Percentiles rank a stretch among this genome's conserved stretches.
phyloP scores from a whole-genome alignment of 352 stramenopile species.

The Thraustochytrium striatum region DNA sequence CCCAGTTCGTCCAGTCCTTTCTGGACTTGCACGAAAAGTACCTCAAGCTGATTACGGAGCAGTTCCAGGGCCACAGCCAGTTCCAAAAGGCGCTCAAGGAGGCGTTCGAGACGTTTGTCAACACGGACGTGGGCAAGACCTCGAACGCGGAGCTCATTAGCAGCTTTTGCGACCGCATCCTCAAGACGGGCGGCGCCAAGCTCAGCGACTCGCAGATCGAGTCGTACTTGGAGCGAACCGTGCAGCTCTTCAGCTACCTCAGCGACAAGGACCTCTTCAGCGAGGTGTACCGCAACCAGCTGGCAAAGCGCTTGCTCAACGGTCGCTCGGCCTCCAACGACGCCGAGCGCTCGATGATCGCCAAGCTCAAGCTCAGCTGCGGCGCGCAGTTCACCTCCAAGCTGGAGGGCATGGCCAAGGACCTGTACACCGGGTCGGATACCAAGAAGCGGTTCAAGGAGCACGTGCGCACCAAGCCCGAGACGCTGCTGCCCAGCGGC shows the following conservation, averaged over 20 bases:
- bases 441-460: constrained; percentile 92
- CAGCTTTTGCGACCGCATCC: constrained; percentile 97
- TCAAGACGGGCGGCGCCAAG: constrained; percentile 92
- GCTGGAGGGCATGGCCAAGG: constrained; percentile 99
- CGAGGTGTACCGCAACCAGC: constrained; percentile 97
- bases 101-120: constrained; percentile 98
- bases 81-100: constrained; percentile 99
- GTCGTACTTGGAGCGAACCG: constrained; percentile 92
- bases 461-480: constrained; percentile 76
- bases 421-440: constrained; percentile 92
- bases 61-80: constrained; percentile 92
- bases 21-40: constrained; percentile 95
- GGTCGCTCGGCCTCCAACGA: constrained; percentile 94
- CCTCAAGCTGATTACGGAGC: constrained; percentile 89
- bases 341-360: constrained; percentile 97
- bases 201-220: constrained; percentile 91
- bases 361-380: constrained; percentile 97
- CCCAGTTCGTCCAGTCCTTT: constrained; percentile 96
- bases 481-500: constrained; percentile 58
- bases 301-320: constrained; percentile 96
- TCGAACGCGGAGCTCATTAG: constrained; percentile 98
- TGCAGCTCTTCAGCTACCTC: constrained; percentile 98
- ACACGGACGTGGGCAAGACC: constrained; percentile 93
- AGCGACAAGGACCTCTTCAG: constrained; percentile 99
- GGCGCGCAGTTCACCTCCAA: constrained; percentile 96